Base-by-base conservation (phyloP, 2,329 filamentous ascomycete species). In the Neurospora sp. region DNA sequence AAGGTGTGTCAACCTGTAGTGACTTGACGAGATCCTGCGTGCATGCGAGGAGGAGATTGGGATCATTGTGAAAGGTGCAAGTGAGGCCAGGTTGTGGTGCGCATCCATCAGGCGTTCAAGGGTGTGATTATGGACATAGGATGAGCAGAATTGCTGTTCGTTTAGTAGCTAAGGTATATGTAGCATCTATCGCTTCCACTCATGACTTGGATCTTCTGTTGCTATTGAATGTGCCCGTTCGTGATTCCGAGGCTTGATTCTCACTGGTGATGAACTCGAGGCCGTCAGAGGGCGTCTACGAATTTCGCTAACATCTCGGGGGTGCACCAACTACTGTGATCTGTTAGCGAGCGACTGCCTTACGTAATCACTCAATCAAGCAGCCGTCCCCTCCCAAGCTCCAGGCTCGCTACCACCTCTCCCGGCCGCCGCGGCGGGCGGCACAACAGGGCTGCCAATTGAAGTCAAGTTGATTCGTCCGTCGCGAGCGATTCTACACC, bases 371-470 rank as follows among this genome's bases (percentile, higher is more conserved):
- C 52, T 1, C 1, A 58, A 28, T 11, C 19, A 52, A 23, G 43
- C 43, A 5, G 33, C 33, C 19, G 43, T 7, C 52, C 52, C 23
- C 23, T 58, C 52, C 52, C 52, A 17, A 58, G 46, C 46, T 58
- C 46, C 46, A 58, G 13, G 46, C 46, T 58, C 46, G 46, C 46
- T 58, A 28, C 19, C 46, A 58, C 46, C 46, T 58, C 3, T 23
- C 46, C 46, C 46, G 46, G 46, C n/a, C n/a, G n/a, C n/a, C n/a
- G n/a, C n/a, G n/a, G n/a, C n/a, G n/a, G n/a, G n/a, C n/a, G n/a
- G n/a, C n/a, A n/a, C 46, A 52, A 23, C 43, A 46, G 43, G 43
- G 43, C 23, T 33, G 23, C 46, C 46, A 58, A 58, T 58, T 58
- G 46, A 58, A 33, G 23, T 33, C 23, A 15, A 58, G 46, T 58